A percentile compares a stretch with the other conserved stretches of the same genome.
Conservation (phyloP, 805 yeast genomes). For the Pachysolen tannophilus region DNA sequence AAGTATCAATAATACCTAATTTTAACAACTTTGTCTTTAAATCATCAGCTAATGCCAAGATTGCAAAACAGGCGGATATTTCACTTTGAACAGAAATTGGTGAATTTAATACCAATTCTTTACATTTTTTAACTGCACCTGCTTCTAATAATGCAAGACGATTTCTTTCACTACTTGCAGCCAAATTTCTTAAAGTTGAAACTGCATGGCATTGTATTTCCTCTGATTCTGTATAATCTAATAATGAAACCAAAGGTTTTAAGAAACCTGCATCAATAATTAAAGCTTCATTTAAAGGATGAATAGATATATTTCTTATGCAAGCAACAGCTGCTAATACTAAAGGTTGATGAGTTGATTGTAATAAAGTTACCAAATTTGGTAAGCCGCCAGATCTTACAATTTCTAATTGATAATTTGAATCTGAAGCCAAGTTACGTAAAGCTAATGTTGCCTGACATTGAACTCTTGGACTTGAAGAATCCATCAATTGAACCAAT, state of each 20-base stretch:
- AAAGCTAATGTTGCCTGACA: slow-evolving; percentile 97
- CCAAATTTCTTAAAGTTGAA: slow-evolving; percentile 89
- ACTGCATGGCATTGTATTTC: slow-evolving; percentile 99
- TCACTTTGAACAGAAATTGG: slow-evolving; percentile 95
- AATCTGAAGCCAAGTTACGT: slow-evolving; percentile 93
- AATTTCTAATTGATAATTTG: slow-evolving; percentile 90
- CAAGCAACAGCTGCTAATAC: slow-evolving; percentile 97
- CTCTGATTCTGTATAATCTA: slow-evolving; percentile 81
- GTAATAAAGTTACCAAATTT: slow-evolving; percentile 81
- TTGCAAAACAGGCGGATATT: slow-evolving; percentile 95
- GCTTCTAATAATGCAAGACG: slow-evolving; percentile 88
- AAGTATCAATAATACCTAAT: slow-evolving; percentile 76
- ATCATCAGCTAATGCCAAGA: slow-evolving; percentile 92
- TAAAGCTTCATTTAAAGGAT: slow-evolving; percentile 90
- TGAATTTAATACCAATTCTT: slow-evolving; percentile 73
- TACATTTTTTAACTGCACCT: slow-evolving; percentile 92
- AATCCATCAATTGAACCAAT: slow-evolving; percentile 85
- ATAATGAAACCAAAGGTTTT: slow-evolving; percentile 77
- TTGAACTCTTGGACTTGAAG: slow-evolving; percentile 89
- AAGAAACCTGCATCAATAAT: slow-evolving; percentile 96
- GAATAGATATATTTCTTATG: slow-evolving; percentile 93
- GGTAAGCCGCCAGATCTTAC: slow-evolving; percentile 95
- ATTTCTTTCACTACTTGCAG: slow-evolving; percentile 91
- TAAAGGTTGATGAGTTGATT: slow-evolving; percentile 84
- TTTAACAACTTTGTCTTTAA: slow-evolving; percentile 78